Conservation (phyloP, 2,329 filamentous ascomycete genomes). For the Aspergillus sp. region DNA sequence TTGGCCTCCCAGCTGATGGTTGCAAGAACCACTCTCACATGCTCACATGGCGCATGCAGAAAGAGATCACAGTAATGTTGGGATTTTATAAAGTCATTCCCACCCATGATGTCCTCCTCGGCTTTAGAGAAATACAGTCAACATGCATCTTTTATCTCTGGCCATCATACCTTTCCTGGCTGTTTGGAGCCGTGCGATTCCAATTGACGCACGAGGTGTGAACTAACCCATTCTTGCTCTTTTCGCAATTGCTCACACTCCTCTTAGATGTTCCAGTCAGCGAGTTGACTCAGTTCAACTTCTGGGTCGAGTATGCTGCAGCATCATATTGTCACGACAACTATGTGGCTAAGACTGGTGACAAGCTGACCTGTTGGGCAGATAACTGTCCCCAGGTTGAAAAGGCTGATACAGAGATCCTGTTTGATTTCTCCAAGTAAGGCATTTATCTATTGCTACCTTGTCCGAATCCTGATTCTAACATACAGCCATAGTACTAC, state of each 20-base stretch:
- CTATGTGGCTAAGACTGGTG: slow-evolving; percentile 34
- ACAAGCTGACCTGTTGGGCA: slow-evolving; percentile 37
- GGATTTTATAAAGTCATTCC: not conserved
- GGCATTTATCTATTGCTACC: slow-evolving; percentile 13
- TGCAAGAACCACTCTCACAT: not conserved
- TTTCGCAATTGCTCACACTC: not conserved
- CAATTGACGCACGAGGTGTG: not conserved
- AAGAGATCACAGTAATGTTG: not conserved
- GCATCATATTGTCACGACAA: slow-evolving; percentile 45
- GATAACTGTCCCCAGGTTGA: slow-evolving; percentile 43
- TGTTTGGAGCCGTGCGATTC: not conserved
- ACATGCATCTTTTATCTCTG: not conserved
- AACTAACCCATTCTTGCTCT: not conserved
- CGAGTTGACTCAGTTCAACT: slow-evolving; percentile 22
- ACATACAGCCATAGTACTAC: slow-evolving; percentile 9
- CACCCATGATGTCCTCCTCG: not conserved
- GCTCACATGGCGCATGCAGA: not conserved
- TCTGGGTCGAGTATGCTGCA: slow-evolving; percentile 46
- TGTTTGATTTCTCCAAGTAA: slow-evolving; percentile 44
- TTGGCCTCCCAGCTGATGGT: not conserved
- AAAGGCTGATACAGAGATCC: slow-evolving; percentile 20
- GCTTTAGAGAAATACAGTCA: not conserved
- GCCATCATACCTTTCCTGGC: not conserved
- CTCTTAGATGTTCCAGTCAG: not conserved
- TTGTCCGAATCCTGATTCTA: not conserved